A percentile compares a stretch with the other conserved stretches of the same genome.
These are phyloP conservation scores for Wallacemonas sp. DNA, from an alignment of 208 protist genomes.

Conservation along the genomic window DNA sequence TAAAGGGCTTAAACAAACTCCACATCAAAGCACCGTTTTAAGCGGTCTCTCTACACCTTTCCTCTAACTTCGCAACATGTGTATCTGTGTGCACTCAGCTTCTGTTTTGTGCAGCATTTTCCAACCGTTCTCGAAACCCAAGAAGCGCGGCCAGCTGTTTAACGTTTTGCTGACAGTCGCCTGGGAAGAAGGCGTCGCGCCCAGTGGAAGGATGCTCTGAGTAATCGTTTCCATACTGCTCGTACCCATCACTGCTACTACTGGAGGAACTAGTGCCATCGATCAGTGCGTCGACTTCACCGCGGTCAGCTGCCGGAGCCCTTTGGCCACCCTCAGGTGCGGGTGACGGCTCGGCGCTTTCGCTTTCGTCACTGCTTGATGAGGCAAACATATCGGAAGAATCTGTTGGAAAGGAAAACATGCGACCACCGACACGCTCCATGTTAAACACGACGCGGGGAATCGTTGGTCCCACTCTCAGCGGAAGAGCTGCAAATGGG, in stretches of 20 bases:
- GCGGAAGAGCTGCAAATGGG: slow-evolving; percentile 89
- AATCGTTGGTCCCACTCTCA: slow-evolving; percentile 40
- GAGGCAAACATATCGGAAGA: background rate
- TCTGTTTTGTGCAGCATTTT: background rate
- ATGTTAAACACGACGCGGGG: slow-evolving; percentile 93
- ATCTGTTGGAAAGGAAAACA: slow-evolving; percentile 78
- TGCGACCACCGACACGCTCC: slow-evolving; percentile 64
- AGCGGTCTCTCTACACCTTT: too few relatives aligned
- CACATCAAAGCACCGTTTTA: too few relatives aligned
- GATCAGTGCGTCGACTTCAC: too few relatives aligned
- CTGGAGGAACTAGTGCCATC: too few relatives aligned
- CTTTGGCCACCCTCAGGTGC: slow-evolving; percentile 1
- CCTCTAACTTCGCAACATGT: too few relatives aligned
- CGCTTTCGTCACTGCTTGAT: background rate
- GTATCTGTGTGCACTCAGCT: too few relatives aligned
- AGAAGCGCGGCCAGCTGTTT: slow-evolving; percentile 44
- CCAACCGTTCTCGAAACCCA: slow-evolving; percentile 39
- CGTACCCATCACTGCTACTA: slow-evolving; percentile 58
- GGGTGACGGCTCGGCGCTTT: background rate
- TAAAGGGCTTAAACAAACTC: too few relatives aligned
- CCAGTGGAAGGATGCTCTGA: slow-evolving; percentile 18
- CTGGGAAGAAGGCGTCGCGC: slow-evolving; percentile 74
- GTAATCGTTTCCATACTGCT: slow-evolving; percentile 35
- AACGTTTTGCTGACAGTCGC: slow-evolving; percentile 76
- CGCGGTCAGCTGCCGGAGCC: too few relatives aligned